Percentiles rank a stretch among this genome's conserved stretches.
Evolutionary conservation across 306 rosid genomes (phyloP).

Genomic region (Cotoneaster glaucophyllus): DNA sequence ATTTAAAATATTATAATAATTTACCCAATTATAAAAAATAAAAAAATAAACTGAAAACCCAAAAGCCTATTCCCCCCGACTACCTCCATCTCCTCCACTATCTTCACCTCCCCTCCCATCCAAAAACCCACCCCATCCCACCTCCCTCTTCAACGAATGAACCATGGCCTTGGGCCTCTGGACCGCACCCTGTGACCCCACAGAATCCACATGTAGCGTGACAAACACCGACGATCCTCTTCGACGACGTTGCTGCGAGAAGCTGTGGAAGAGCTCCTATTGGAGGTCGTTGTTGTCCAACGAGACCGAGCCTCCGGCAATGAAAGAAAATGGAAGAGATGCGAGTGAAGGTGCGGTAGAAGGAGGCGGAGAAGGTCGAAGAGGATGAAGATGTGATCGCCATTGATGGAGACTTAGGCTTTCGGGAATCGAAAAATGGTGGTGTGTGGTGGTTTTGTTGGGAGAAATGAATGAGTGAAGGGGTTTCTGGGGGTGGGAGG

Average conservation of each 20-base stretch:
- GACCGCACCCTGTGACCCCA: conserved; percentile 26
- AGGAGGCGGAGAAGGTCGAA: conserved; percentile 53
- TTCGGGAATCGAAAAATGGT: neutral
- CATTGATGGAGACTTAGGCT: conserved; percentile 38
- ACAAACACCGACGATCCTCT: conserved; percentile 60
- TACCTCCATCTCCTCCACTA: too few species aligned
- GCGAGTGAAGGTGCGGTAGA: conserved; percentile 33
- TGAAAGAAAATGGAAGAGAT: conserved; percentile 39
- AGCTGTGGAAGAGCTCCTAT: conserved; percentile 61
- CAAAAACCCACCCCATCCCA: too few species aligned
- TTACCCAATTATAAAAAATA: too few species aligned
- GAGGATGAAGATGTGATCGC: conserved; percentile 55
- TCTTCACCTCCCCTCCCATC: too few species aligned
- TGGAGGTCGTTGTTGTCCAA: conserved; percentile 49
- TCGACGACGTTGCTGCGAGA: conserved; percentile 39
- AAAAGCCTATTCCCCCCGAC: too few species aligned
- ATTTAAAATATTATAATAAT: too few species aligned
- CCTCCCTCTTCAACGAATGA: conserved; percentile 32
- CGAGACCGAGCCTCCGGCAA: conserved; percentile 47
- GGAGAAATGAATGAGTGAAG: neutral
- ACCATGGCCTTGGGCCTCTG: conserved; percentile 41
- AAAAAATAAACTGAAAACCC: too few species aligned
- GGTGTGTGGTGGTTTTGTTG: neutral
- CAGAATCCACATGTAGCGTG: conserved; percentile 46
- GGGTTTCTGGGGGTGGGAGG: neutral